These are phyloP conservation scores for Starmerella apis DNA, from an alignment of 805 yeast species.

Conservation along the genomic window DNA sequence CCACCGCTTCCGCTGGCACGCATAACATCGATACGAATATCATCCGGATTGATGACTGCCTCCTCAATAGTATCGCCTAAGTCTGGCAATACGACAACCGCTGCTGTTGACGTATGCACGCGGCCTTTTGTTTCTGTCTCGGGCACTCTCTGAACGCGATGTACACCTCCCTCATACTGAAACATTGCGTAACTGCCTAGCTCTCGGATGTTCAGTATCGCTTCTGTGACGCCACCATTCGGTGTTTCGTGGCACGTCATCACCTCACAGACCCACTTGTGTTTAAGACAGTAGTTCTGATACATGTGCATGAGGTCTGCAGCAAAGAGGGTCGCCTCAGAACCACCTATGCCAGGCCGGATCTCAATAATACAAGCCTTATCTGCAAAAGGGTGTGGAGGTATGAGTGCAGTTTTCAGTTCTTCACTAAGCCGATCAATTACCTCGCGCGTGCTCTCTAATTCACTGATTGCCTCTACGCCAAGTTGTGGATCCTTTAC, in stretches of 20 bases:
- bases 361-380: conserved; percentile 71
- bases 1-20: conserved; percentile 96
- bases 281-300: conserved; percentile 50
- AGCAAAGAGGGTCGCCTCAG: conserved; percentile 83
- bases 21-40: conserved; percentile 91
- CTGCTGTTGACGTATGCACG: conserved; percentile 92
- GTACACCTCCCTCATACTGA: conserved; percentile 88
- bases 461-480: conserved; percentile 54
- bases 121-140: conserved; percentile 89
- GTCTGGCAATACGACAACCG: conserved; percentile 80
- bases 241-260: conserved; percentile 48
- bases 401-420: conserved; percentile 49
- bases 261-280: conserved; percentile 57
- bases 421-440: conserved; percentile 39
- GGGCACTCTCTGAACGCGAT: conserved; percentile 89
- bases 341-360: conserved; percentile 94
- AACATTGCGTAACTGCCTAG: conserved; percentile 66
- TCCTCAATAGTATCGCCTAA: conserved; percentile 44
- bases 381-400: conserved; percentile 66
- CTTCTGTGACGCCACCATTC: conserved; percentile 58
- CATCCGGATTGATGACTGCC: conserved; percentile 70
- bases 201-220: conserved; percentile 60
- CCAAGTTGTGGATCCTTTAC: conserved; percentile 40
- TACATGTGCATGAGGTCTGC: conserved; percentile 76
- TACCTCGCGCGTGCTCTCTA: conserved; percentile 39